Conservation (phyloP, 1,139 yeast species). For the Sugiyamaella neomexicana region DNA sequence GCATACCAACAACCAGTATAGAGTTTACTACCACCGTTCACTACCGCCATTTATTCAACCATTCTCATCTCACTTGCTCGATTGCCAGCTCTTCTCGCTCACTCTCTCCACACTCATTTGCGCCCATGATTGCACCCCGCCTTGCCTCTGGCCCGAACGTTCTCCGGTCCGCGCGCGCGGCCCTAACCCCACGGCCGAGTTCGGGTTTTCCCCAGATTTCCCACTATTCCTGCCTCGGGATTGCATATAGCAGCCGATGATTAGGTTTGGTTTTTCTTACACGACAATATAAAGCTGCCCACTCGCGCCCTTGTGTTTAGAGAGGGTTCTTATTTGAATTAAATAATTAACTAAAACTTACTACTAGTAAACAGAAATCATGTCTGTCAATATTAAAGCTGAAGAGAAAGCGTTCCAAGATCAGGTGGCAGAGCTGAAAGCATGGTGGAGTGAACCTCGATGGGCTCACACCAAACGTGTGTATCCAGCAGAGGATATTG, state of each 20-base stretch:
- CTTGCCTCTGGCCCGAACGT: background rate
- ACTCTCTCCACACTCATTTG: too few relatives aligned
- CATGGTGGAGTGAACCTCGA: conserved; percentile 94
- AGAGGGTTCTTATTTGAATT: too few relatives aligned
- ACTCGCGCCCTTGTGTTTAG: background rate
- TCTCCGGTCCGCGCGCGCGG: background rate
- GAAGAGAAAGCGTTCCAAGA: conserved; percentile 67
- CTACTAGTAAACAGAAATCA: background rate
- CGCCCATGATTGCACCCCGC: background rate
- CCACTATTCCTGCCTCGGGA: conserved; percentile 14
- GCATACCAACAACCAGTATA: too few relatives aligned
- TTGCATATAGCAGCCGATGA: conserved; percentile 1
- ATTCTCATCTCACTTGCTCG: too few relatives aligned
- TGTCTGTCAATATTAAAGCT: conserved; percentile 16
- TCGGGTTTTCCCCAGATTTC: conserved; percentile 20
- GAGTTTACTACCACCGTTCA: too few relatives aligned
- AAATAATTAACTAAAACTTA: background rate
- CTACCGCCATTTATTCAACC: too few relatives aligned
- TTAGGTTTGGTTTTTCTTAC: background rate
- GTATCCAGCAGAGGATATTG: conserved; percentile 87
- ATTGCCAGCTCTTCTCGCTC: too few relatives aligned
- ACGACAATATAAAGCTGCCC: conserved; percentile 1
- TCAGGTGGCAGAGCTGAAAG: conserved; percentile 69
- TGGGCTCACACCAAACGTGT: conserved; percentile 87
- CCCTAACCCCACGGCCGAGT: conserved; percentile 16